Base-by-base conservation (phyloP, 768 basidiomycete genomes). In the Tylopilus plumbeoviolaceoides region DNA sequence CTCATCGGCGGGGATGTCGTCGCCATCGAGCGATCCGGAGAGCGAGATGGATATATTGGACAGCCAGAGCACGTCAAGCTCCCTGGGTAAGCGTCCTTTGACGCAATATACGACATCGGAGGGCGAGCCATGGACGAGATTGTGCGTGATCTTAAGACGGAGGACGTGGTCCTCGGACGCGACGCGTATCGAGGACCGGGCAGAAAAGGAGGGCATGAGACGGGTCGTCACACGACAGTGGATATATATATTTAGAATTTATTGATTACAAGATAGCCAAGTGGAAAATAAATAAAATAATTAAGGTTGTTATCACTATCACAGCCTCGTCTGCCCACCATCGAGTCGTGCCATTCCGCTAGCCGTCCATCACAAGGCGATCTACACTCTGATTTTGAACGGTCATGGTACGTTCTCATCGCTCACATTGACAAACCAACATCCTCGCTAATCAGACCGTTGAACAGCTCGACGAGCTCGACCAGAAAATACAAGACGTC, bases 401-500 rank as follows among this genome's bases (percentile, higher is more conserved):
- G 64, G 64, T 65, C 59, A 70, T 70, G 68, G 68, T 71, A 47
- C 35, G 69, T 50, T 4, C 30, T 57, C 36, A 44, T 60, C 59
- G 53, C 40, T 36, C 28, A 4, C 44, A 49, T 56, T 50, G 30
- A 55, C 55, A 14, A 27, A 25, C 41, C 18, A 9, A 20, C 45
- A 36, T 27, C 47, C 44, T 25, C 11, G 30, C 42, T 59, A 20
- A 60, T 48, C 55, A 48, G 6, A 20, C 4, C 41, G 15, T 17
- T 25, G n/a, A 21, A 47, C 54, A 71, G 69, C 58, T 71, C 46
- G 64, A 67, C 65, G 87, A 90, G 73, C 77, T 92, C 73, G 91
- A 93, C 82, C 85, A 85, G 81, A 95, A 94, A 82, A 92, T 95
- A 69, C 84, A 86, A 70, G 90, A 92, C 71, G 84, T 94, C 63